Base-by-base conservation (phyloP, 371 early-diverging fungal genomes). In the Lichtheimia ramosa region DNA sequence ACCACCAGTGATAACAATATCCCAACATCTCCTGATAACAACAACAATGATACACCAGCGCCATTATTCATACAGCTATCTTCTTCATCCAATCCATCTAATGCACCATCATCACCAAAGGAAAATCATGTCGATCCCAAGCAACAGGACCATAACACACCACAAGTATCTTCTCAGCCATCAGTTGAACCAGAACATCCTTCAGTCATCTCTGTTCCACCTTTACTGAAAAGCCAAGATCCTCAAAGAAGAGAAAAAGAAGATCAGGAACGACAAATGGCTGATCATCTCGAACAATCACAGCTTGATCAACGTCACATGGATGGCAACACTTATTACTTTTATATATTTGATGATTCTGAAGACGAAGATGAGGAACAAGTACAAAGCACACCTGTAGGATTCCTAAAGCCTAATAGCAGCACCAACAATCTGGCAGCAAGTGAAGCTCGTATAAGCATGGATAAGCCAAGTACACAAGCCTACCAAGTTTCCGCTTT, bases 331-430 rank as follows among this genome's bases (percentile, higher is more conserved):
- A 49, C 49, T 2, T 21, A 40, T 18, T 59, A 59, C 24, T 59
- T 59, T 25, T 59, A 40, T 18, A 51, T 51, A 10, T 59, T 59
- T 42, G 41, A 27, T 6, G 50, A 50, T 24, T 59, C 59, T 7
- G 39, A 48, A 8, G 48, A 48, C 15, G 34, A 34, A 10, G 59
- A 51, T 15, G 59, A 59, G 5, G 41, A n/a, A 3, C 14, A 48
- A 18, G 15, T n/a, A 13, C 46, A 24, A 41, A 24, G 23, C 3
- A 40, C 51, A 6, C 18, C 23, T 13, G 28, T 41, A 15, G 40
- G 40, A 12, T 50, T 41, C 43, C 18, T 28, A 3, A 59, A 59
- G 43, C 51, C 50, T 39, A 59, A 39, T 7, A 50, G 51, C 24
- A 43, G 24, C 16, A 25, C 51, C 23, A 48, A 23, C 18, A 18